These are phyloP conservation scores for Cordyceps cicadae DNA, from an alignment of 2,329 filamentous ascomycete genomes.

Conservation along the genomic window DNA sequence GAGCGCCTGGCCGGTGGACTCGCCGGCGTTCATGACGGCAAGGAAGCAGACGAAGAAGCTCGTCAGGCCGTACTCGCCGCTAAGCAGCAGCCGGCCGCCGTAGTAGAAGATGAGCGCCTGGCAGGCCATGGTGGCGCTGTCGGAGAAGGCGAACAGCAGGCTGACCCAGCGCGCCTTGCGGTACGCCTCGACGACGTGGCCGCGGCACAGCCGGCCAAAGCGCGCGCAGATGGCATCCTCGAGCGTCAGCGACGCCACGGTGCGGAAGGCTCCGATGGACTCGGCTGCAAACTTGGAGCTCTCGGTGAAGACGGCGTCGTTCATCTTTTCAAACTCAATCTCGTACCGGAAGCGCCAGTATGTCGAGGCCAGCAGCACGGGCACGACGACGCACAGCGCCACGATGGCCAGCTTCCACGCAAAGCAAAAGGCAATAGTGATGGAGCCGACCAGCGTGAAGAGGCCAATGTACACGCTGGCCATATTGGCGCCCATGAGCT, in stretches of 20 bases:
- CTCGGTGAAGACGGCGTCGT: conserved; percentile 58
- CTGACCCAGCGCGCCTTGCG: conserved; percentile 54
- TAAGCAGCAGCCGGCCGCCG: conserved; percentile 49
- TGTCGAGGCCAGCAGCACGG: conserved; percentile 37
- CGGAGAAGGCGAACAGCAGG: conserved; percentile 59
- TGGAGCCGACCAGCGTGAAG: conserved; percentile 56
- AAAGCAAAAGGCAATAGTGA: conserved; percentile 61
- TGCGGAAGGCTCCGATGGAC: conserved; percentile 64
- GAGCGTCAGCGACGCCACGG: conserved; percentile 61
- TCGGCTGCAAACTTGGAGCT: conserved; percentile 70
- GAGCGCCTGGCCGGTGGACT: conserved; percentile 59
- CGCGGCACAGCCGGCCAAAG: conserved; percentile 50
- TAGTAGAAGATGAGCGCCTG: conserved; percentile 61
- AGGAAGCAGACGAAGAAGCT: conserved; percentile 54
- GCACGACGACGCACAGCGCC: conserved; percentile 51
- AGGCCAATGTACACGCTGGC: conserved; percentile 53
- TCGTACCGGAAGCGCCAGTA: conserved; percentile 51
- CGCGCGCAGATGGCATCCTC: conserved; percentile 56
- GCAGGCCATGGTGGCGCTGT: conserved; percentile 56
- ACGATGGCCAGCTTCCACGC: conserved; percentile 72
- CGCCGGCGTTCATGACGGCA: conserved; percentile 58
- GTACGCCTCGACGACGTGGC: conserved; percentile 53
- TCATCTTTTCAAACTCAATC: conserved; percentile 60
- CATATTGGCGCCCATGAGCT: conserved; percentile 59
- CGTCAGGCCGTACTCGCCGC: conserved; percentile 37